Base-by-base conservation (phyloP, 257 asterid genomes). In the Solanum medicagineum region DNA sequence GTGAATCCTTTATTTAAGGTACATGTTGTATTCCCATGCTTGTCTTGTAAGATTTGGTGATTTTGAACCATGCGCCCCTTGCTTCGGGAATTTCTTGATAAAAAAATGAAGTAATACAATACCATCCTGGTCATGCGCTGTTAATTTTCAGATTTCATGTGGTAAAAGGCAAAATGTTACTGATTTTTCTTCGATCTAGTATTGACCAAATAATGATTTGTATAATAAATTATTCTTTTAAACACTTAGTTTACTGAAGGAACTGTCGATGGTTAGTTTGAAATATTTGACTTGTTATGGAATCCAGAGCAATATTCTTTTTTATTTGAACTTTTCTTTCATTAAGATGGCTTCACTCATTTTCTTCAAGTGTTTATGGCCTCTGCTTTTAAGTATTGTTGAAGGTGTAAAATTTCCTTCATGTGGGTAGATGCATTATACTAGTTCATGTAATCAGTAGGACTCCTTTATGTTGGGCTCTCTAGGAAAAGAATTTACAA, bases 1-100 rank as follows among this genome's bases (percentile, higher is more conserved):
- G 87, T 53, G 87, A 86, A 65, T 83, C 81, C 77, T 82, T 84
- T 83, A 86, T 77, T 80, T 89, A 88, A 93, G 95, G 97, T 95
- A 88, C 86, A 62, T 36, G 40, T 42, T 77, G 62, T 53, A 55
- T 20, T 53, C 45, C 24, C 22, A 8, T 53, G 36, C 62, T 17
- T 19, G 57, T 75, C 60, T 75, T 75, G 62, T 24, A 24, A 75
- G 62, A 22, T 49, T 49, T 47, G 60, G 74, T 66, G 20, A 14
- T 66, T 32, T 66, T 66, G 20, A 55, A 16, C 60, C 60, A 0
- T 55, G 60, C 8, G 6, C 19, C 20, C 15, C 29, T 59, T 24
- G 26, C 65, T 7, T 57, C 1, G 13, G 26, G 29, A 26, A 57
- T 20, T 57, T 57, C 26, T 57, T 36, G 42, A 36, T 36, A 36